Base-by-base conservation (phyloP, 495 filamentous ascomycete species). In the Penicillium bialowiezense region DNA sequence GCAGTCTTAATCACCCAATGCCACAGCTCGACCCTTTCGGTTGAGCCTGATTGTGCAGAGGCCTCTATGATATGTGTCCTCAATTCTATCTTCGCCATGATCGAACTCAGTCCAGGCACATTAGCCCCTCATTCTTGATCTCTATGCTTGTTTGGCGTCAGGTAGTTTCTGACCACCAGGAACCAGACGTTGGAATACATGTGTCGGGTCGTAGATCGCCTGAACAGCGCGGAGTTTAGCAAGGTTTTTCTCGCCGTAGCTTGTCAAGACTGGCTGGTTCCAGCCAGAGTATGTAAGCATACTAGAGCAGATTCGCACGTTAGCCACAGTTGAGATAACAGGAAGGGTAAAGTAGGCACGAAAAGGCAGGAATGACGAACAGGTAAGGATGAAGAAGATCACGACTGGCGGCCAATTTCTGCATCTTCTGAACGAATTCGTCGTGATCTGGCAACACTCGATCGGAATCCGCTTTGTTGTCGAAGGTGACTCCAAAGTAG, bases 371-470 rank as follows among this genome's bases (percentile, higher is more conserved):
- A 15, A 35, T 26, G 33, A 35, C 33, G 33, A 35, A 35, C 33
- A 35, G 33, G 33, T 35, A 35, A 35, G 33, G 33, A 35, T 35
- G 33, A 35, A 35, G 33, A 35, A 35, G 33, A 35, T 35, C 33
- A 35, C 33, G 33, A 35, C 33, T 35, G 33, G 35, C 35, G 35
- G 35, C 35, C 14, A 37, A 19, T 19, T 37, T 37, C 15, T 37
- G 35, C 35, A 37, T 37, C 15, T 18, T 19, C 15, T 37, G 35
- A 37, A 37, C 35, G 15, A 37, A 37, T 9, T 37, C 15, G 35
- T 37, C 35, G 15, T 37, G 35, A 37, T 18, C 35, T 19, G 35
- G 35, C 14, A 37, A 19, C 14, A 37, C 35, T 19, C 35, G 35
- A 37, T 18, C 35, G 15, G 15, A 19, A 37, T 37, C 35, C 35